These are phyloP conservation scores for Protomyces inouyei DNA, from an alignment of 1,139 yeast species.

Conservation along the genomic window DNA sequence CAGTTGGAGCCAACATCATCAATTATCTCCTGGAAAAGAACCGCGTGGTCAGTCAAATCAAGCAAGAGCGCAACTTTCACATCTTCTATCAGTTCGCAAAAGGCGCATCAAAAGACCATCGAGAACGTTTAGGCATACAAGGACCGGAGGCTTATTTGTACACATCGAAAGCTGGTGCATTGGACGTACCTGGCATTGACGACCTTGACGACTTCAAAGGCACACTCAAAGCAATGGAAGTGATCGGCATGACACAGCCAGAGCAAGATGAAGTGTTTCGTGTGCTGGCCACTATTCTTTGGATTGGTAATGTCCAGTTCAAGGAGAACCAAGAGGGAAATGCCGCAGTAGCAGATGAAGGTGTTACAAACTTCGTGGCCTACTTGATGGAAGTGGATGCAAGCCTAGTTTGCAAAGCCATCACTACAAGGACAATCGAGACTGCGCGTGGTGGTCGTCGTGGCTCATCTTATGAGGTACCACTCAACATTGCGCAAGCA, in stretches of 20 bases:
- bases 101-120: slow-evolving; percentile 78
- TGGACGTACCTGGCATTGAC: slow-evolving; percentile 78
- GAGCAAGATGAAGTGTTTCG: slow-evolving; percentile 92
- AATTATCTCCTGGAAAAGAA: slow-evolving; percentile 91
- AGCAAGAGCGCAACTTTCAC: slow-evolving; percentile 91
- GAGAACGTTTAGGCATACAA: slow-evolving; percentile 82
- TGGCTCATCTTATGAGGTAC: slow-evolving; percentile 92
- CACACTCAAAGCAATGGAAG: slow-evolving; percentile 77
- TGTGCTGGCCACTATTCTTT: slow-evolving; percentile 74
- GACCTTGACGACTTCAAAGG: slow-evolving; percentile 74
- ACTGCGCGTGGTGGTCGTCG: slow-evolving; percentile 74
- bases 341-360: slow-evolving; percentile 70
- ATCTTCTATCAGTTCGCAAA: slow-evolving; percentile 95
- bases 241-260: slow-evolving; percentile 71
- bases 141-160: slow-evolving; percentile 88
- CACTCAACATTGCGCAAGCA: slow-evolving; percentile 87
- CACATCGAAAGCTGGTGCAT: slow-evolving; percentile 82
- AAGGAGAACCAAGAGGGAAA: slow-evolving; percentile 77
- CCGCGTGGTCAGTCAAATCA: slow-evolving; percentile 89
- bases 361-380: slow-evolving; percentile 91
- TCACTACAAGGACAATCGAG: slow-evolving; percentile 79
- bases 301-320: slow-evolving; percentile 92
- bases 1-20: slow-evolving; percentile 92
- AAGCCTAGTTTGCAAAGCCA: slow-evolving; percentile 58
- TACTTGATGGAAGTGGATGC: slow-evolving; percentile 80